Conservation (phyloP, 2,329 filamentous ascomycete species). For the Orbilia blumenaviensis region DNA sequence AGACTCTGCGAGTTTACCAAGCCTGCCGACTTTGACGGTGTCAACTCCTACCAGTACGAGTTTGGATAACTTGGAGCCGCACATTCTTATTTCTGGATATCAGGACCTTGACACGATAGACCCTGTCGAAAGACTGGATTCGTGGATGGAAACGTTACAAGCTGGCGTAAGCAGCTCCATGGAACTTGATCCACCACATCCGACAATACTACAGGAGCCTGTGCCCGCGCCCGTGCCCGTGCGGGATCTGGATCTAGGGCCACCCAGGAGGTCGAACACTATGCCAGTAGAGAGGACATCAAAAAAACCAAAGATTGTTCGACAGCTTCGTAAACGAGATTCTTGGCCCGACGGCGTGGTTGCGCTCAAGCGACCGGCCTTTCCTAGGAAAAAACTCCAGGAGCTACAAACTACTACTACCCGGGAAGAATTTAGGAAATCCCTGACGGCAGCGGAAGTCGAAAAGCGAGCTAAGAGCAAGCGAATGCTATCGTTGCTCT, state of each 20-base stretch:
- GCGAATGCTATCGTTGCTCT: slow-evolving; percentile 31
- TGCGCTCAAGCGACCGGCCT: slow-evolving; percentile 39
- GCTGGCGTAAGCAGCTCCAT: slow-evolving; percentile 27
- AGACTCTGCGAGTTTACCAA: slow-evolving; percentile 27
- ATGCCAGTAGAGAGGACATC: slow-evolving; percentile 19
- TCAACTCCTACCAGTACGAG: slow-evolving; percentile 18
- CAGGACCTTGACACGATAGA: slow-evolving; percentile 31
- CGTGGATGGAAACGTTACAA: slow-evolving; percentile 41
- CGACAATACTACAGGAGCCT: neutral
- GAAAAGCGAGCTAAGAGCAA: slow-evolving; percentile 46
- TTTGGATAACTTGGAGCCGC: slow-evolving; percentile 40
- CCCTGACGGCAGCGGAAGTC: slow-evolving; percentile 20
- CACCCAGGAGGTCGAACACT: slow-evolving; percentile 35
- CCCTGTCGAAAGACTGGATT: slow-evolving; percentile 34
- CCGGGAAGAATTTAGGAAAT: slow-evolving; percentile 45
- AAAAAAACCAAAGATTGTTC: slow-evolving; percentile 16
- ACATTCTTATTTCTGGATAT: slow-evolving; percentile 48
- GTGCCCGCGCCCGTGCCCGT: neutral
- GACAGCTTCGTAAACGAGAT: slow-evolving; percentile 32
- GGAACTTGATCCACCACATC: slow-evolving; percentile 34
- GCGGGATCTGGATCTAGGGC: slow-evolving; percentile 19
- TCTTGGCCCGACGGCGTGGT: slow-evolving; percentile 44
- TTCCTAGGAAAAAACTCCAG: slow-evolving; percentile 52
- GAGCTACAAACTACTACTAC: slow-evolving; percentile 44
- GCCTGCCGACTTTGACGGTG: slow-evolving; percentile 15